Evolutionary conservation across 2,329 filamentous ascomycete species (phyloP), one percentile per base, ranked within the genome.

Genomic region (Alternaria incomplexa): DNA sequence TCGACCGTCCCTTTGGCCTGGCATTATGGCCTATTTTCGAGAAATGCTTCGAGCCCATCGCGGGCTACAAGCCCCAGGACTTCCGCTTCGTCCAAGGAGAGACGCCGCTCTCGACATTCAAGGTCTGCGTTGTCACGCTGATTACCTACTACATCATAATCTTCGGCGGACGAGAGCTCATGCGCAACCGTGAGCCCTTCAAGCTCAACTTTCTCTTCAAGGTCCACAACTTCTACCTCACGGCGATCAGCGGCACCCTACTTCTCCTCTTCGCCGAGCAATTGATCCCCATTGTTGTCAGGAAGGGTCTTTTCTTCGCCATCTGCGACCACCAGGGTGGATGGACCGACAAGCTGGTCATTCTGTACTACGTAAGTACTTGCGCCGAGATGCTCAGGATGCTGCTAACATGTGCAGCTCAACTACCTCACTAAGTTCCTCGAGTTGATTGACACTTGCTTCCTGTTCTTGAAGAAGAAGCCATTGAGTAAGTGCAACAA

Each of bases 401-500:
- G 23, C 15, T 22, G 74, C 84, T 87, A 74, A 86, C 53, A 36
- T 20, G 36, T 45, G 17, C 78, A 97, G 94, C 87, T 98, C 79
- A 98, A 96, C 86, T 98, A 98, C 85, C 88, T 97, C 58, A 98
- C 94, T 84, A 98, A 98, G 84, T 98, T 97, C 83, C 88, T 97
- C 71, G 95, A 98, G 83, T 87, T 98, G 70, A 85, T 98, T 73
- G 95, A 98, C 83, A 98, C 95, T 63, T 90, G 95, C 80, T 98
- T 98, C 87, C 86, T 98, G 60, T 96, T 97, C 85, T 89, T 98
- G 81, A 98, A 98, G 91, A 98, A 98, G 91, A 98, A 98, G 91
- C 95, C 95, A 58, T 84, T 97, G 80, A 97, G 89, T 91, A 86
- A 70, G 87, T 47, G 25, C 52, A 30, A 45, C 45, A 15, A 48